Evolutionary conservation across 2,329 filamentous ascomycete genomes (phyloP), one percentile per base, ranked within the genome.

Genomic region (Rhynchosporium agropyri): DNA sequence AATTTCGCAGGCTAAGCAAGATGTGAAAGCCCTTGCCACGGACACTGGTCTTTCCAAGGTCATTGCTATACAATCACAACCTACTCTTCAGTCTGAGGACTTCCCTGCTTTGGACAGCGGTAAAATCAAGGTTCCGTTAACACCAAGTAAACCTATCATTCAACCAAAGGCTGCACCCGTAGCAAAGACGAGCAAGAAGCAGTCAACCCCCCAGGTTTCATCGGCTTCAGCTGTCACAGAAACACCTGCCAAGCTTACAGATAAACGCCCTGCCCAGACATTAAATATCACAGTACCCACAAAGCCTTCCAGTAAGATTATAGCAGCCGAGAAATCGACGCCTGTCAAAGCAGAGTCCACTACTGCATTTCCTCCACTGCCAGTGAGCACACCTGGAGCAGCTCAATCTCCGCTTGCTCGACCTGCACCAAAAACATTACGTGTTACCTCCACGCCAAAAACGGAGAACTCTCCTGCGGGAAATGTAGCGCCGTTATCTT

Each of bases 371-470:
- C 81, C 84, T 36, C 79, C 84, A 55, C 73, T 85, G 28, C 80
- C 82, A 8, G 75, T 80, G 10, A 77, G 78, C 10, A 71, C 68
- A 20, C 79, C 83, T 20, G 77, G 80, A 9, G 76, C 78, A 20
- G 77, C 81, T 5, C 81, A 82, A 48, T 83, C 86, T 15, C 84
- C 84, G 0, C 69, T 80, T 4, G 72, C 79, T 15, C 80, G 83
- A 55, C 77, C 79, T 4, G 82, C 78, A 0, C 84, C 88, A 0
- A 88, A 89, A 72, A 90, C 88, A 1, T 75, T 92, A 42, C 83
- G 89, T n/a, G 81, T 92, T 7, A 80, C 90, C n/a, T 80, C 87
- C 26, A 87, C 86, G 0, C 83, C 87, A 1, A 91, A 85, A 73
- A 76, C 80, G 0, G 89, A 91, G 69, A 74, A 76, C 0, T 80